These are phyloP conservation scores for Xerocomellus intermedius DNA, from an alignment of 768 basidiomycete species.

Conservation along the genomic window DNA sequence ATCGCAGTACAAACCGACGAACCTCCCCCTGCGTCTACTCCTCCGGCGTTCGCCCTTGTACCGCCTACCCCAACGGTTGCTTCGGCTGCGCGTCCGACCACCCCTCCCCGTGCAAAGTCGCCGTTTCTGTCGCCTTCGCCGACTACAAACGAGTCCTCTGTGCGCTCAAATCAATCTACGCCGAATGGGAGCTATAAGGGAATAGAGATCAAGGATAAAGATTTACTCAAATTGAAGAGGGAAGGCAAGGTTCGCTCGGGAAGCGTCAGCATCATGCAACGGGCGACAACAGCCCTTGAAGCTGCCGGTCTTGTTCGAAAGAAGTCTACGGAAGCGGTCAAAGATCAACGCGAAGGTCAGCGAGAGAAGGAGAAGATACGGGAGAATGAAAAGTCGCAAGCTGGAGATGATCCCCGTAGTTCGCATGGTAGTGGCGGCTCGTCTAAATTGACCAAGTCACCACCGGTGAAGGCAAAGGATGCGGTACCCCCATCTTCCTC, in stretches of 20 bases:
- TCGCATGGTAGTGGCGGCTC: slow-evolving; percentile 65
- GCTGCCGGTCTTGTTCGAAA: slow-evolving; percentile 82
- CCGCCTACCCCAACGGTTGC: slow-evolving; percentile 72
- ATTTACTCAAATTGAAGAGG: slow-evolving; percentile 48
- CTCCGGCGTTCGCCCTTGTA: slow-evolving; percentile 67
- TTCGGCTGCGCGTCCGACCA: slow-evolving; percentile 38
- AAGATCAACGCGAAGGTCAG: slow-evolving; percentile 55
- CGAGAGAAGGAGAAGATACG: slow-evolving; percentile 42
- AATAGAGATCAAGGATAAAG: slow-evolving; percentile 49
- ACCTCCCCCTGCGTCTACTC: slow-evolving; percentile 29
- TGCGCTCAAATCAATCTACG: slow-evolving; percentile 65
- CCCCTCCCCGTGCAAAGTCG: slow-evolving; percentile 51
- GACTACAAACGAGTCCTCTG: slow-evolving; percentile 46
- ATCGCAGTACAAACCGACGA: slow-evolving; percentile 50
- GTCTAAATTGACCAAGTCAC: slow-evolving; percentile 64
- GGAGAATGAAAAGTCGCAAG: slow-evolving; percentile 41
- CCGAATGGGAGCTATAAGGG: slow-evolving; percentile 59
- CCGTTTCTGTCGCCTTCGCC: slow-evolving; percentile 60
- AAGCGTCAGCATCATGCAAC: slow-evolving; percentile 94
- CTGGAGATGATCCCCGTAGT: slow-evolving; percentile 56
- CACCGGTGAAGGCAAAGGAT: slow-evolving; percentile 55
- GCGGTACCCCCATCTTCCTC: slow-evolving; percentile 46
- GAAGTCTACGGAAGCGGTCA: slow-evolving; percentile 73
- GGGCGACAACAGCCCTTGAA: slow-evolving; percentile 88
- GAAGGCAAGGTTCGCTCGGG: slow-evolving; percentile 70